These are phyloP conservation scores for Pseudopithomyces chartarum DNA, from an alignment of 2,329 filamentous ascomycete genomes.

Conservation along the genomic window DNA sequence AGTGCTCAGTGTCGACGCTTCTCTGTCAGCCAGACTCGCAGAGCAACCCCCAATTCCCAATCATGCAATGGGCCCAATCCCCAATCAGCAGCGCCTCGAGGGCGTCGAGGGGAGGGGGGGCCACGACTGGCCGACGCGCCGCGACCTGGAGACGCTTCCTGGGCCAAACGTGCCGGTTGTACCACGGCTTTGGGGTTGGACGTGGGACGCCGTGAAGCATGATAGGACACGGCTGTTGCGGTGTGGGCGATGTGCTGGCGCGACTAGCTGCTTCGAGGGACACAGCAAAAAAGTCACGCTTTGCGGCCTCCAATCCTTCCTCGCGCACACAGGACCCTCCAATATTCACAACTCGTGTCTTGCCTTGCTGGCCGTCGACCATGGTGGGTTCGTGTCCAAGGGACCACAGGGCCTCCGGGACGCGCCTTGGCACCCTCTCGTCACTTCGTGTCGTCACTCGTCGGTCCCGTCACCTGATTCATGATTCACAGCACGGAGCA, in stretches of 20 bases:
- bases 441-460: constrained; percentile 27
- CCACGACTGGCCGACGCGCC: constrained; percentile 22
- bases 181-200: constrained; percentile 40
- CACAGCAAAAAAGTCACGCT: constrained; percentile 35
- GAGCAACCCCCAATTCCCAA: too few species aligned
- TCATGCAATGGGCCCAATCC: too few species aligned
- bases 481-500: constrained; percentile 28
- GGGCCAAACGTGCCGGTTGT: constrained; percentile 44
- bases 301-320: constrained; percentile 22
- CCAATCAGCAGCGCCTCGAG: constrained; percentile 17
- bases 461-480: constrained; percentile 31
- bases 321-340: constrained; percentile 1
- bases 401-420: too few species aligned
- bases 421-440: too few species aligned
- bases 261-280: constrained; percentile 24
- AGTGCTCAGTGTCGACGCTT: constrained; percentile 43
- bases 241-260: constrained; percentile 47
- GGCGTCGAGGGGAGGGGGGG: constrained; percentile 17
- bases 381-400: background rate
- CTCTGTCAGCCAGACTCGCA: constrained; percentile 38
- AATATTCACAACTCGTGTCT: constrained; percentile 11
- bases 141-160: constrained; percentile 27
- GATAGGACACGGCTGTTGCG: constrained; percentile 42
- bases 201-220: constrained; percentile 34
- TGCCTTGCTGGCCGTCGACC: constrained; percentile 11